Evolutionary conservation across 73 alveolate species (phyloP).

Genomic region (Diophrys sp.): DNA sequence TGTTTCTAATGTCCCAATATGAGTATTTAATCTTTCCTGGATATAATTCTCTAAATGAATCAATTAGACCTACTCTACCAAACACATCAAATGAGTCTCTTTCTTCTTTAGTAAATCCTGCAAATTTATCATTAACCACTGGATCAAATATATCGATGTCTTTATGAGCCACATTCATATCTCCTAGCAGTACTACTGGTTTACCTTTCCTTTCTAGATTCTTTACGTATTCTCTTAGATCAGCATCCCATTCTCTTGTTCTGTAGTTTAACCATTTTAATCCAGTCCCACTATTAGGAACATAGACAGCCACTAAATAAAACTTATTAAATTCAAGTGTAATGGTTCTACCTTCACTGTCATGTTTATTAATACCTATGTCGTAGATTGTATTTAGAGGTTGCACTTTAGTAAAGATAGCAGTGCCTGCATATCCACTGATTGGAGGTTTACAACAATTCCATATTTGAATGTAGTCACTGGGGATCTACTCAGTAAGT

Average conservation of each 20-base stretch:
- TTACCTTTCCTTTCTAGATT: constrained; percentile 63
- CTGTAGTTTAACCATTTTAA: constrained; percentile 85
- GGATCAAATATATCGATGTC: constrained; percentile 90
- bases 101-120: constrained; percentile 88
- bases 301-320: constrained; percentile 86
- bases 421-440: constrained; percentile 67
- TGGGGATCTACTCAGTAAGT: constrained; percentile 8
- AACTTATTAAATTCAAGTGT: constrained; percentile 90
- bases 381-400: constrained; percentile 63
- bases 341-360: constrained; percentile 90
- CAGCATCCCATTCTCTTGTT: constrained; percentile 91
- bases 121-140: constrained; percentile 69
- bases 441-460: constrained; percentile 78
- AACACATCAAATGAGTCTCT: constrained; percentile 69
- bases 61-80: constrained; percentile 68
- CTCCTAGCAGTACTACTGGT: constrained; percentile 82
- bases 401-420: constrained; percentile 55
- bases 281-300: constrained; percentile 91
- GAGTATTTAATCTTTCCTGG: constrained; percentile 82
- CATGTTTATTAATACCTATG: constrained; percentile 79
- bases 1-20: constrained; percentile 77
- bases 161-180: constrained; percentile 88
- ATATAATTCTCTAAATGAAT: constrained; percentile 81
- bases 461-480: constrained; percentile 62
- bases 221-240: constrained; percentile 76